phyloP scores from a whole-genome alignment of 257 asterid genomes.

The Plantago major region DNA sequence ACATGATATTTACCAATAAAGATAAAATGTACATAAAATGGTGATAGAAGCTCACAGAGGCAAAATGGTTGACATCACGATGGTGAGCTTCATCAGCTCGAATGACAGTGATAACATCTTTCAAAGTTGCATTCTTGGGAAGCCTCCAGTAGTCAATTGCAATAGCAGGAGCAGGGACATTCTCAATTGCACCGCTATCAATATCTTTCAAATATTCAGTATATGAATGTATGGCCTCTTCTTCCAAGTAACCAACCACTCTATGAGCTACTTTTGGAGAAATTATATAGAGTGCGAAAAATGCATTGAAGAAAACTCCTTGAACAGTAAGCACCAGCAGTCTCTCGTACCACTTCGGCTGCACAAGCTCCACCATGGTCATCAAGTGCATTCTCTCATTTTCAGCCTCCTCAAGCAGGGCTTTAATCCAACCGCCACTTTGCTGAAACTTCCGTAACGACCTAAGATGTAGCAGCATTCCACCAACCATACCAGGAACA shows the following conservation, averaged over 20 bases:
- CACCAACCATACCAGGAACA: constrained; percentile 97
- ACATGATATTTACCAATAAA: too few species aligned
- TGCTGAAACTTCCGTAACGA: constrained; percentile 83
- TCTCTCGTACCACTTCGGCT: constrained; percentile 91
- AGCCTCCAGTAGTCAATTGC: constrained; percentile 94
- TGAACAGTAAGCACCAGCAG: constrained; percentile 73
- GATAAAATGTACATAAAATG: too few species aligned
- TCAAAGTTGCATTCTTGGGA: constrained; percentile 66
- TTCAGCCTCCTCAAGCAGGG: constrained; percentile 93
- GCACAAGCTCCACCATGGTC: constrained; percentile 93
- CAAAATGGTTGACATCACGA: constrained; percentile 95
- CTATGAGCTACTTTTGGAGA: constrained; percentile 91
- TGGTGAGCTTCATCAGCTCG: constrained; percentile 98
- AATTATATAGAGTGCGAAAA: constrained; percentile 57
- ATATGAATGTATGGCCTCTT: constrained; percentile 90
- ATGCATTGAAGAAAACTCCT: constrained; percentile 85
- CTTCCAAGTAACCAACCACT: constrained; percentile 91
- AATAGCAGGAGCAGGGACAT: constrained; percentile 82
- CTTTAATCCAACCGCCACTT: constrained; percentile 97
- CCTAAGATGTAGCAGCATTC: constrained; percentile 76
- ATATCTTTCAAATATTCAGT: constrained; percentile 75
- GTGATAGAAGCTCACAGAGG: constrained; percentile 58
- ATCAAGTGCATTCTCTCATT: constrained; percentile 96
- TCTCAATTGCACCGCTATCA: constrained; percentile 57
- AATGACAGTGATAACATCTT: constrained; percentile 72